Evolutionary conservation across 306 rosid genomes (phyloP), one percentile per base, ranked within the genome.

Genomic region (Lathyrus sativus): DNA sequence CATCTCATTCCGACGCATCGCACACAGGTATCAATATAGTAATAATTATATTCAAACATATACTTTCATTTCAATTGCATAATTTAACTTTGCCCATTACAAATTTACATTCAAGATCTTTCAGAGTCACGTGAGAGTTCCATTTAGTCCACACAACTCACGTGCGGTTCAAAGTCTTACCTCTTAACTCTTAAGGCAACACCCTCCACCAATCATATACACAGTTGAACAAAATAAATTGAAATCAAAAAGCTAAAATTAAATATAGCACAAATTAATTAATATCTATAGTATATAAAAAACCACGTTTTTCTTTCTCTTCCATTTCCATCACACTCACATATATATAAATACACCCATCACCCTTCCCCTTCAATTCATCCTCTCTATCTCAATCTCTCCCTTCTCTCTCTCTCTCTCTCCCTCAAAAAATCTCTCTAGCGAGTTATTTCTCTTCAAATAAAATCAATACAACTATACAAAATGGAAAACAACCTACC

Each of bases 401-500:
- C 2, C 6, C 31, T 60, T 38, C 29, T 35, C 26, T 59, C 65
- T 18, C 54, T 17, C 65, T 41, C 22, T 24, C 2, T 3, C 15
- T 59, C 22, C 1, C 22, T 19, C 22, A 17, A 29, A 45, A 45
- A 44, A 33, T 0, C 17, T n/a, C 61, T 46, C 55, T 55, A 28
- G 18, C 62, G 28, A 56, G 0, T 22, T 67, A 22, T 26, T 22
- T 24, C 50, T 64, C 76, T 62, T 74, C 8, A 61, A 68, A 29
- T 11, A 6, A 64, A 46, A 62, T 14, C 8, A 46, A 60, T 49
- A 14, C 35, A 6, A 26, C 3, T 9, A 53, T 11, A 62, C 19
- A 82, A 63, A 71, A 85, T 87, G 93, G 93, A 83, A 26, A 72
- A 18, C 29, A 87, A 74, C 41, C 1, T 77, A 11, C 81, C 81